Evolutionary conservation across 2,329 filamentous ascomycete genomes (phyloP).

Genomic region (Neurospora sp.): DNA sequence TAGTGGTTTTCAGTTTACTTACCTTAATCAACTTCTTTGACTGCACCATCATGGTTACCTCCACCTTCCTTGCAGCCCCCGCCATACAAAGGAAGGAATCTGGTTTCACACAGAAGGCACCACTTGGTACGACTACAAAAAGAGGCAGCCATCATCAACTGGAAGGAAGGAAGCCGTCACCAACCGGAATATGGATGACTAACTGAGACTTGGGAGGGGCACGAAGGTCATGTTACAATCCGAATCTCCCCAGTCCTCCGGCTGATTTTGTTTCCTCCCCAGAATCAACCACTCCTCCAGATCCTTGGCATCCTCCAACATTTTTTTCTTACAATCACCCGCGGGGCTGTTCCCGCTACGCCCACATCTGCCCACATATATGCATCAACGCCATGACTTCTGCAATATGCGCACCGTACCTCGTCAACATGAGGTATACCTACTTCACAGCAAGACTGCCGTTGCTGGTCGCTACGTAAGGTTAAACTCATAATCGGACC

Average conservation of each 20-base stretch:
- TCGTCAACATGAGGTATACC: background rate
- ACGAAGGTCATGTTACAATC: background rate
- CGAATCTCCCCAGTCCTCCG: rapidly evolving
- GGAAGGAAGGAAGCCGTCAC: background rate
- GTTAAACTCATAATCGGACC: background rate
- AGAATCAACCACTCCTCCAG: background rate
- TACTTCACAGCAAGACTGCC: background rate
- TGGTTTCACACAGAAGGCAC: background rate
- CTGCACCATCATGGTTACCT: background rate
- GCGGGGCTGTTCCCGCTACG: background rate
- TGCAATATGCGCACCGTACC: background rate
- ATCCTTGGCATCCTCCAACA: background rate
- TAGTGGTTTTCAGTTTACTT: background rate
- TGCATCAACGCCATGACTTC: background rate
- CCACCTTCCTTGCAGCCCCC: background rate
- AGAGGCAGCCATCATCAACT: background rate
- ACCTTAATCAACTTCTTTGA: background rate
- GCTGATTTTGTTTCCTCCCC: background rate
- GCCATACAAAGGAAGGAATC: background rate
- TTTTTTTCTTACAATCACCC: background rate
- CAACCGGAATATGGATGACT: background rate
- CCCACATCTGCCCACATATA: background rate
- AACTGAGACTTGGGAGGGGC: background rate
- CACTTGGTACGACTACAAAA: too few species aligned
- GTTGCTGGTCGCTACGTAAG: background rate